Percentiles rank a stretch among this genome's conserved stretches.
phyloP scores from a whole-genome alignment of 1,139 yeast genomes.

The Yamadazyma pseudoaaseri region DNA sequence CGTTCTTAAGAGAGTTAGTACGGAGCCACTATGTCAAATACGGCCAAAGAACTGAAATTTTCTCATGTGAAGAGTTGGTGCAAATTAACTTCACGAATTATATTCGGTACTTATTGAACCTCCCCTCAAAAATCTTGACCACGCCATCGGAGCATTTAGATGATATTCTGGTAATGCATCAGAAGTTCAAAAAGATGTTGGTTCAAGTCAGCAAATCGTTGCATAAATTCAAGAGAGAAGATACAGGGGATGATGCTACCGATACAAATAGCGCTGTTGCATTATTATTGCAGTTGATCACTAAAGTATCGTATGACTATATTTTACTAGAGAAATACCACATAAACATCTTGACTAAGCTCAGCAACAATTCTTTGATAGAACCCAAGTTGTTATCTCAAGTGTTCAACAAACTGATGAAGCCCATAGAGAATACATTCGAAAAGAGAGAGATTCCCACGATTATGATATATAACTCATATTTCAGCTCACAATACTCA shows the following conservation, averaged over 20 bases:
- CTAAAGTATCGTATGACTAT: constrained; percentile 42
- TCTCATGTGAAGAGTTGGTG: constrained; percentile 36
- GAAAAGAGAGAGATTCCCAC: constrained; percentile 22
- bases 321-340: constrained; percentile 42
- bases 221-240: constrained; percentile 29
- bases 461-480: constrained; percentile 34
- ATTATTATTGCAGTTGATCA: constrained; percentile 29
- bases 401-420: constrained; percentile 23
- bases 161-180: constrained; percentile 27
- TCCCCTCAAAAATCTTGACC: constrained; percentile 23
- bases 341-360: constrained; percentile 37
- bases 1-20: constrained; percentile 27
- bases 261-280: constrained; percentile 17
- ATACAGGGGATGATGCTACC: constrained; percentile 24
- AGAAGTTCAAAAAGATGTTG: constrained; percentile 28
- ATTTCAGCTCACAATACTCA: constrained; percentile 35
- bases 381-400: constrained; percentile 22
- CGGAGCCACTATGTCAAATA: constrained; percentile 10
- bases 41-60: constrained; percentile 13
- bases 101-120: constrained; percentile 31
- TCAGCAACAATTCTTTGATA: constrained; percentile 33
- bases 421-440: constrained; percentile 8
- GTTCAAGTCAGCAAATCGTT: constrained; percentile 25
- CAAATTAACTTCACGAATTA: constrained; percentile 42
- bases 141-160: constrained; percentile 16